These are phyloP conservation scores for Epichloe hybrida DNA, from an alignment of 2,329 filamentous ascomycete genomes.

Conservation along the genomic window DNA sequence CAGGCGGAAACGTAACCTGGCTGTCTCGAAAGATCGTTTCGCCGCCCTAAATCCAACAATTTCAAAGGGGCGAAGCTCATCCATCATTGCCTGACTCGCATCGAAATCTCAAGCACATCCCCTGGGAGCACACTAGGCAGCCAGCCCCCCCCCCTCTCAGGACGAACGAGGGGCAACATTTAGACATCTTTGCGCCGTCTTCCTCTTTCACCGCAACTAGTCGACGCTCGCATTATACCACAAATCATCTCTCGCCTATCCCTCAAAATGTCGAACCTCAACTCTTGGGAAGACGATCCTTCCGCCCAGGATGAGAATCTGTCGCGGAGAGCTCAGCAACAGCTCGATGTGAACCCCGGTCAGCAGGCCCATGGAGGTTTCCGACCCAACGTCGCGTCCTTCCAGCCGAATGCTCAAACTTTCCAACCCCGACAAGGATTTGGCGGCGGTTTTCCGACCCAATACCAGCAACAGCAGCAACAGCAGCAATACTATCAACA, in stretches of 20 bases:
- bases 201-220: neutral
- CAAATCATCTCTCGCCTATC: neutral
- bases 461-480: constrained; percentile 38
- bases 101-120: neutral
- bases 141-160: neutral
- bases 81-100: neutral
- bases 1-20: constrained; percentile 5
- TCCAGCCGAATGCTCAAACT: constrained; percentile 56
- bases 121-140: neutral
- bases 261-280: constrained; percentile 67
- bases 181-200: constrained; percentile 1
- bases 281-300: constrained; percentile 90
- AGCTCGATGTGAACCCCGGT: constrained; percentile 55
- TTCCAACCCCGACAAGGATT: constrained; percentile 64
- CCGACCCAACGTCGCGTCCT: constrained; percentile 44
- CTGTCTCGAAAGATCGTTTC: neutral
- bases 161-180: constrained; percentile 1
- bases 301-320: constrained; percentile 66
- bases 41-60: constrained; percentile 2
- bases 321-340: constrained; percentile 60
- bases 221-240: neutral
- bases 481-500: constrained; percentile 36
- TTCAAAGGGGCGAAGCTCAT: neutral
- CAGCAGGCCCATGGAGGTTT: constrained; percentile 30
- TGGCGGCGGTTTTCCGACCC: constrained; percentile 40